phyloP scores from a whole-genome alignment of 257 asterid species.

The Ballota nigra region DNA sequence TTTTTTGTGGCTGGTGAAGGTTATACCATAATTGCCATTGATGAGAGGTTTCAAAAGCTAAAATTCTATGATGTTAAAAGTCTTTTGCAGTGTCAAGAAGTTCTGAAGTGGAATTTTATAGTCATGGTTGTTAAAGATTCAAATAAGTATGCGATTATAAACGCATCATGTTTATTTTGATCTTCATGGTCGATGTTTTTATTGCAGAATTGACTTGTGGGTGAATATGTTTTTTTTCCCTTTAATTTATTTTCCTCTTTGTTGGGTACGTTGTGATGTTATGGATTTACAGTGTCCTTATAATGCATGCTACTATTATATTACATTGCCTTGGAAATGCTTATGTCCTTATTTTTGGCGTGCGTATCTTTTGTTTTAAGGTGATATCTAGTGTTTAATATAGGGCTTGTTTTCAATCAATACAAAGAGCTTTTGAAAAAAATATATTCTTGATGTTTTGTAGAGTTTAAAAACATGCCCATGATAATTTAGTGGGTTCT shows the following conservation, averaged over 20 bases:
- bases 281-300: neutral
- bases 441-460: no score
- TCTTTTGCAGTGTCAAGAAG: constrained; percentile 17
- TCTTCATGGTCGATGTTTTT: constrained; percentile 20
- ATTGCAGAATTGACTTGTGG: neutral
- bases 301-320: neutral
- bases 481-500: no score
- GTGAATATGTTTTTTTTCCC: constrained; percentile 7
- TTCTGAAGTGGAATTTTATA: constrained; percentile 1
- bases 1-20: constrained; percentile 38
- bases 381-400: no score
- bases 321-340: neutral
- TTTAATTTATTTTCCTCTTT: neutral
- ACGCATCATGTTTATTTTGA: constrained; percentile 20
- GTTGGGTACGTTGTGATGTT: neutral
- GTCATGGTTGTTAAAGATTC: constrained; percentile 3
- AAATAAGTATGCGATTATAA: constrained; percentile 28
- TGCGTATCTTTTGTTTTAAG: neutral
- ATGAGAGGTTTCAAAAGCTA: constrained; percentile 35
- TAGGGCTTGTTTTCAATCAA: no score
- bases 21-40: constrained; percentile 36
- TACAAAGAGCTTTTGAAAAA: no score
- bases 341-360: neutral
- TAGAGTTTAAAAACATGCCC: no score
- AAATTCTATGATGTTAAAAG: constrained; percentile 15